Conservation (phyloP, 2,329 filamentous ascomycete genomes). For the Penicillium verrucosum region DNA sequence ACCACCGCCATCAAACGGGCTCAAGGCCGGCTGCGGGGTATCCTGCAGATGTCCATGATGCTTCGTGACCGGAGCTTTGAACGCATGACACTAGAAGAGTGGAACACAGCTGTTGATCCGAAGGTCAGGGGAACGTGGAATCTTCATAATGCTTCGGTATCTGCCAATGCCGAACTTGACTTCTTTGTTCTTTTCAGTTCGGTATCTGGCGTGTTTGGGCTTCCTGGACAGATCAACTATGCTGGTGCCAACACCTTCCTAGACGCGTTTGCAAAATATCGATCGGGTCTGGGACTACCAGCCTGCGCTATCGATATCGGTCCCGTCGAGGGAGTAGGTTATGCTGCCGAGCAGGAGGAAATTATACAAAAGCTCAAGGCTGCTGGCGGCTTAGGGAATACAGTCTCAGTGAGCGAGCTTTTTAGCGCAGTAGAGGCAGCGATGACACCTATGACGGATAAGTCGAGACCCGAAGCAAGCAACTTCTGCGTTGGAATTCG, state of each 20-base stretch:
- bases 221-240: conserved; percentile 34
- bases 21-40: conserved; percentile 16
- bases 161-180: conserved; percentile 28
- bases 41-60: conserved; percentile 27
- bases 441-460: neutral
- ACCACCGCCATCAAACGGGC: conserved; percentile 11
- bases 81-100: conserved; percentile 14
- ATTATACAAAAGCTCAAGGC: neutral
- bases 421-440: neutral
- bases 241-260: conserved; percentile 38
- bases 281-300: neutral
- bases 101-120: conserved; percentile 14
- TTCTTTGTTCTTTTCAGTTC: conserved; percentile 46
- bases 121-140: conserved; percentile 23
- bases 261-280: conserved; percentile 21
- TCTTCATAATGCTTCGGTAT: conserved; percentile 9
- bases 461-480: neutral
- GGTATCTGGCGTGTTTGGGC: conserved; percentile 30
- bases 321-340: conserved; percentile 6
- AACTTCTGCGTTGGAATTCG: neutral
- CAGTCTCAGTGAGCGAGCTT: neutral
- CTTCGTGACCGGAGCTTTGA: conserved; percentile 17
- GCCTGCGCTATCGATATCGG: neutral
- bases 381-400: neutral
- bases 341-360: neutral